A percentile compares a stretch with the other conserved stretches of the same genome.
These are phyloP conservation scores for Gypsophila paniculata DNA, from an alignment of 179 eudicot genomes.

Conservation along the genomic window DNA sequence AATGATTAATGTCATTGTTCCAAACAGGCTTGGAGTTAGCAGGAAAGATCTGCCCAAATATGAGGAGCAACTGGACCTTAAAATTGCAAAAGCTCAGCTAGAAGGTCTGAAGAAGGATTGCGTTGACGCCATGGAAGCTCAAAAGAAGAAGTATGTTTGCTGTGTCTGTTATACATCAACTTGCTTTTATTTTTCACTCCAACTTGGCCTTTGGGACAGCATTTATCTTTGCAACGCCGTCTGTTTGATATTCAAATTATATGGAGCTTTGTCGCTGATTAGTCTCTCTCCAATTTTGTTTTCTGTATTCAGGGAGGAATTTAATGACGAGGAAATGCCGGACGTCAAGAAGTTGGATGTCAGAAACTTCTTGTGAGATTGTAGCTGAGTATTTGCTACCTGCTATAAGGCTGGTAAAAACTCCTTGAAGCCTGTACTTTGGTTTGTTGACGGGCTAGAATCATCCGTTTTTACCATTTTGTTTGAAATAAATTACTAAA, in stretches of 20 bases:
- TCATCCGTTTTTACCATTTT: slow-evolving; percentile 16
- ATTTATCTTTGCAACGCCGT: too few species aligned
- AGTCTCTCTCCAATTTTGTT: not conserved
- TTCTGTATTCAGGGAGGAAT: slow-evolving; percentile 66
- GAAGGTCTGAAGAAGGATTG: slow-evolving; percentile 89
- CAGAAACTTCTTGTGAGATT: slow-evolving; percentile 67
- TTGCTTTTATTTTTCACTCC: not conserved
- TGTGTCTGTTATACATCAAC: not conserved
- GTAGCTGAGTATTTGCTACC: slow-evolving; percentile 10
- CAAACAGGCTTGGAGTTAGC: slow-evolving; percentile 70
- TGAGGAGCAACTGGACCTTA: slow-evolving; percentile 74
- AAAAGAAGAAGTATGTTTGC: slow-evolving; percentile 66
- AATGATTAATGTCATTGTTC: not conserved
- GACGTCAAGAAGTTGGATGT: slow-evolving; percentile 84
- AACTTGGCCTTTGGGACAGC: not conserved
- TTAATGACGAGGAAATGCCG: slow-evolving; percentile 78
- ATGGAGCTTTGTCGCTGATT: slow-evolving; percentile 5
- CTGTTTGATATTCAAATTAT: too few species aligned
- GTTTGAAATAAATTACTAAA: slow-evolving; percentile 26
- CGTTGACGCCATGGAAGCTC: slow-evolving; percentile 90
- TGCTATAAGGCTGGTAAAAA: slow-evolving; percentile 21
- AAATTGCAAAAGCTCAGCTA: slow-evolving; percentile 81
- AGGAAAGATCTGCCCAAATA: slow-evolving; percentile 75
- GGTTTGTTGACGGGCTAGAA: slow-evolving; percentile 14
- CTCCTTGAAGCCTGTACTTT: slow-evolving; percentile 20